Evolutionary conservation across 768 basidiomycete genomes (phyloP).

Genomic region (Roridomyces roridus): DNA sequence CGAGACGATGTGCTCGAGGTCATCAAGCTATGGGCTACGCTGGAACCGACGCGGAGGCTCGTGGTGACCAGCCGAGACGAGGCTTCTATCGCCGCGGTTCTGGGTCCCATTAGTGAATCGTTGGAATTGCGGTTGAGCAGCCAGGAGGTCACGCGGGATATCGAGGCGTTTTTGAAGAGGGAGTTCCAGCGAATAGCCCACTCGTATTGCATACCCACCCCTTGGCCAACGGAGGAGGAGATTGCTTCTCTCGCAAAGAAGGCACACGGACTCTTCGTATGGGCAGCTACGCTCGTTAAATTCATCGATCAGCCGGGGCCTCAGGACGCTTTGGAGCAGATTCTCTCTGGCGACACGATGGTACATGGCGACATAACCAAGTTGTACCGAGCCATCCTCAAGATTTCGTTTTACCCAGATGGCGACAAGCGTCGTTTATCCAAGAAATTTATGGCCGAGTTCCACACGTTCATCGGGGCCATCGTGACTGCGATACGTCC

Average conservation of each 20-base stretch:
- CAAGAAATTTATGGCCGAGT: neutral
- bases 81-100: neutral
- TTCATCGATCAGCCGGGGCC: constrained; percentile 27
- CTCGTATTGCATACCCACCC: neutral
- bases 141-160: neutral
- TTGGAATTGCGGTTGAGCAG: neutral
- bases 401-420: constrained; percentile 7
- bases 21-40: neutral
- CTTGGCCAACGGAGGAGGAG: constrained; percentile 12
- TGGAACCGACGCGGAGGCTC: constrained; percentile 1
- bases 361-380: constrained; percentile 10
- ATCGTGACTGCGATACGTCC: constrained; percentile 5
- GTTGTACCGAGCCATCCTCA: constrained; percentile 10
- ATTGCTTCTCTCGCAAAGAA: neutral
- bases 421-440: neutral
- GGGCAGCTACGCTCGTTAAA: constrained; percentile 31
- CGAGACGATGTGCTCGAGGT: neutral
- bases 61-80: constrained; percentile 21
- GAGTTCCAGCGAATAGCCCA: neutral
- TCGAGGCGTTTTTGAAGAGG: constrained; percentile 6
- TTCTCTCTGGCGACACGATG: neutral
- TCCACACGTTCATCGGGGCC: constrained; percentile 6
- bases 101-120: constrained; percentile 1
- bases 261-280: constrained; percentile 31
- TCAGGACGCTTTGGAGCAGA: neutral